These are phyloP conservation scores for Cydonia oblonga DNA, from an alignment of 331 rosid species.

Conservation along the genomic window DNA sequence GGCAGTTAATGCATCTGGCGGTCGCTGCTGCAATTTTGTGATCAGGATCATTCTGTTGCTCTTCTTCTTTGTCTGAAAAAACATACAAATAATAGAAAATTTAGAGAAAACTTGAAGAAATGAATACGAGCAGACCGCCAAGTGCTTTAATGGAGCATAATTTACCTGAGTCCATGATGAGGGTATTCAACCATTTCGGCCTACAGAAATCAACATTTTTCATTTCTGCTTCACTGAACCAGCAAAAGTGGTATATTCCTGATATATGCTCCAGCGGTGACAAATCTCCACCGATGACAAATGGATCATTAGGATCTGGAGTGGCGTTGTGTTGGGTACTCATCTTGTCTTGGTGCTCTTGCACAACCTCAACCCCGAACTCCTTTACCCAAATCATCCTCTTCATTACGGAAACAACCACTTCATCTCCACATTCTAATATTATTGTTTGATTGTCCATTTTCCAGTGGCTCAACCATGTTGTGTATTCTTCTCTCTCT, in stretches of 20 bases:
- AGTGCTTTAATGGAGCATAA: too few relatives aligned
- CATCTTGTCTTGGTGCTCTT: background rate
- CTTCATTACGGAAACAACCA: background rate
- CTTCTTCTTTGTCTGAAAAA: background rate
- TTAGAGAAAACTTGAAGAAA: too few relatives aligned
- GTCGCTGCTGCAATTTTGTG: background rate
- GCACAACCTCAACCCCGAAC: background rate
- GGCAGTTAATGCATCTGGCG: background rate
- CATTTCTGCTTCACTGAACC: too few relatives aligned
- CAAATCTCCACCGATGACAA: too few relatives aligned
- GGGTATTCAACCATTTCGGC: too few relatives aligned
- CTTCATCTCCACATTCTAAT: background rate
- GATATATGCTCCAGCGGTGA: too few relatives aligned
- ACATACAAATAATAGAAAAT: background rate
- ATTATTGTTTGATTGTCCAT: background rate
- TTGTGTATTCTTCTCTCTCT: background rate
- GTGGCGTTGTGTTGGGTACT: too few relatives aligned
- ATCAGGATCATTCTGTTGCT: background rate
- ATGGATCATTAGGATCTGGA: too few relatives aligned
- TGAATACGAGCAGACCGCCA: too few relatives aligned
- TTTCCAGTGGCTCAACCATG: conserved; percentile 1
- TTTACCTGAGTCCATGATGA: too few relatives aligned
- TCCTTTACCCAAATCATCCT: background rate
- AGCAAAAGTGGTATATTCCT: rapidly evolving
- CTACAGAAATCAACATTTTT: too few relatives aligned